Evolutionary conservation across 495 filamentous ascomycete genomes (phyloP).

Genomic region (Cercophora scortea): DNA sequence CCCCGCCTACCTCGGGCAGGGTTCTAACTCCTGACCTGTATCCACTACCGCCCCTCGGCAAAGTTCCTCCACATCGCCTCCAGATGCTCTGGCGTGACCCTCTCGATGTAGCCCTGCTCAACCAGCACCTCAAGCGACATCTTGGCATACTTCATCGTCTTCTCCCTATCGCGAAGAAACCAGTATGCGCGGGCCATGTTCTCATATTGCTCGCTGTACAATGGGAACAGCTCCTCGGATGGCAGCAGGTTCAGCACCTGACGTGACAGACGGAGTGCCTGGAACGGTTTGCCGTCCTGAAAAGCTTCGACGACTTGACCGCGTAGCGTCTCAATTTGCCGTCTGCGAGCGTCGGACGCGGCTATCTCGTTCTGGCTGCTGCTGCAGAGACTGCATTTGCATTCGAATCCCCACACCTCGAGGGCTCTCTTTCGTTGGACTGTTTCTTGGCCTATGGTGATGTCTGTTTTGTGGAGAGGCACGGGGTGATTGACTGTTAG

Average conservation of each 20-base stretch:
- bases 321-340: constrained; percentile 22
- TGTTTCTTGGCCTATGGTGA: constrained; percentile 21
- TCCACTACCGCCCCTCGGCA: constrained; percentile 1
- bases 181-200: constrained; percentile 32
- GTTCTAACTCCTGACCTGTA: no score
- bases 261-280: constrained; percentile 25
- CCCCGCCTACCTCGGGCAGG: no score
- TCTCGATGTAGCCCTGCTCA: constrained; percentile 15
- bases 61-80: constrained; percentile 10
- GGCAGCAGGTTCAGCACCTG: constrained; percentile 24
- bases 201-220: constrained; percentile 31
- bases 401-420: constrained; percentile 31
- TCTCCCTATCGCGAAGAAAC: constrained; percentile 24
- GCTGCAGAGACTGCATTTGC: constrained; percentile 29
- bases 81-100: constrained; percentile 1
- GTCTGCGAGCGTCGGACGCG: constrained; percentile 26
- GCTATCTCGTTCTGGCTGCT: constrained; percentile 15
- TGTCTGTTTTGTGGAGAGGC: constrained; percentile 10
- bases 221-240: constrained; percentile 23
- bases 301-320: constrained; percentile 25
- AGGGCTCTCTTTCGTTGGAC: constrained; percentile 20
- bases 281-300: constrained; percentile 18
- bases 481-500: not conserved
- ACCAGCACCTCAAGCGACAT: constrained; percentile 25
- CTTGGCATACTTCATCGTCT: constrained; percentile 22